Percentiles rank a stretch among this genome's conserved stretches.
These are phyloP conservation scores for Vanderwaltozyma tropicalis DNA, from an alignment of 805 yeast genomes.

Conservation along the genomic window DNA sequence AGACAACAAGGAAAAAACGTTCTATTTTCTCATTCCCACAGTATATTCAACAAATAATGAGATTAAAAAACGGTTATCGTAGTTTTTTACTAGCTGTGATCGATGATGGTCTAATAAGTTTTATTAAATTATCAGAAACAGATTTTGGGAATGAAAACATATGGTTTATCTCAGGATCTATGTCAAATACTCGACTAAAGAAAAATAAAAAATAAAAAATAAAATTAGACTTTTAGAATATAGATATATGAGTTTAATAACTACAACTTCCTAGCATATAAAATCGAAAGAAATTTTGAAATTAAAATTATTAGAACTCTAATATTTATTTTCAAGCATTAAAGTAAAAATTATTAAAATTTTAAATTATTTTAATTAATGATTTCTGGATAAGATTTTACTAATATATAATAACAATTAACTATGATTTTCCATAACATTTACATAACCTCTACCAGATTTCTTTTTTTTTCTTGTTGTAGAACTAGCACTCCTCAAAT, in stretches of 20 bases:
- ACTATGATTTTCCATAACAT: constrained; percentile 43
- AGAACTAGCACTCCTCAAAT: constrained; percentile 20
- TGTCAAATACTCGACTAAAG: background rate
- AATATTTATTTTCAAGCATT: too few relatives aligned
- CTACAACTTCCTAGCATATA: too few relatives aligned
- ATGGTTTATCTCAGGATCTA: constrained; percentile 25
- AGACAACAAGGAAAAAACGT: constrained; percentile 6
- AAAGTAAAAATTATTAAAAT: too few relatives aligned
- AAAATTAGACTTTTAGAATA: too few relatives aligned
- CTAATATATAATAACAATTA: constrained; percentile 3
- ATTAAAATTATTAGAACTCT: too few relatives aligned
- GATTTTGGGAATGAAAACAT: constrained; percentile 35
- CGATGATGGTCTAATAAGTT: constrained; percentile 67
- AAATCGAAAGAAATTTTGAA: background rate
- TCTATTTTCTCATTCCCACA: constrained; percentile 10
- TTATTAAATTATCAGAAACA: constrained; percentile 42
- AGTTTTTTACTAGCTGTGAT: constrained; percentile 54
- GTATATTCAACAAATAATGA: constrained; percentile 26
- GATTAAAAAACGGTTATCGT: constrained; percentile 44
- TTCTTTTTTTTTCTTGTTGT: constrained; percentile 33
- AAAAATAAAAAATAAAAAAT: background rate
- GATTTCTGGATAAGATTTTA: too few relatives aligned
- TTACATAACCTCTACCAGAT: constrained; percentile 53
- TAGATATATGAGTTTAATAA: too few relatives aligned
- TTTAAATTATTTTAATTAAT: too few relatives aligned